Evolutionary conservation across 2,329 filamentous ascomycete genomes (phyloP).

Genomic region (Penicillium sp.): DNA sequence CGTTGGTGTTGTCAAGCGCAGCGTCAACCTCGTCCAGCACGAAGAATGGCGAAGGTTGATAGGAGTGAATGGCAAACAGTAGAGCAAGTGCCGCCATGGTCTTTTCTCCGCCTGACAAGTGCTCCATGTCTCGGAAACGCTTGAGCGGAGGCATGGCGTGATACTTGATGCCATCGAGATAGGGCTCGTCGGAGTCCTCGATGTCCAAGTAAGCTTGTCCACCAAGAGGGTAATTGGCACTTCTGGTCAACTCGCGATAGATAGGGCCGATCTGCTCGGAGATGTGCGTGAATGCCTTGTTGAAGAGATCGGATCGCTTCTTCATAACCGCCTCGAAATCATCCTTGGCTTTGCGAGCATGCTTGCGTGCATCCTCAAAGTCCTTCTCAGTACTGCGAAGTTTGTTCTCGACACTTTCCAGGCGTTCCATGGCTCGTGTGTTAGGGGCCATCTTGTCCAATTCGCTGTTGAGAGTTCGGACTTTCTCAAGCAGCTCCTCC

Average conservation of each 20-base stretch:
- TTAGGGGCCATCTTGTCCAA: slow-evolving; percentile 96
- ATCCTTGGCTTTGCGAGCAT: slow-evolving; percentile 74
- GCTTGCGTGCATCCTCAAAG: slow-evolving; percentile 78
- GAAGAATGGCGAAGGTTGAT: slow-evolving; percentile 95
- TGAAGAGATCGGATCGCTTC: slow-evolving; percentile 86
- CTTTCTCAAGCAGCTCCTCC: slow-evolving; percentile 73
- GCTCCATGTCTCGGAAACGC: slow-evolving; percentile 98
- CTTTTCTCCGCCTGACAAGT: slow-evolving; percentile 95
- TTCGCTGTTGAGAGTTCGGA: slow-evolving; percentile 71
- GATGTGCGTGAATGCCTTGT: slow-evolving; percentile 92
- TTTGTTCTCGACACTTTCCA: slow-evolving; percentile 81
- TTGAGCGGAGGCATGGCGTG: slow-evolving; percentile 98
- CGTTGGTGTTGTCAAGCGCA: slow-evolving; percentile 96
- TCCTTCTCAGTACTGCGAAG: slow-evolving; percentile 84
- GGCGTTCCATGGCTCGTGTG: slow-evolving; percentile 89
- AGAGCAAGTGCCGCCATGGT: slow-evolving; percentile 98
- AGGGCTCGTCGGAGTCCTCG: slow-evolving; percentile 94
- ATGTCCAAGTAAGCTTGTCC: slow-evolving; percentile 84
- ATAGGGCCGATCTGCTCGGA: slow-evolving; percentile 91
- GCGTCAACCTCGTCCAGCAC: slow-evolving; percentile 98
- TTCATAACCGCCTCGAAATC: slow-evolving; percentile 80
- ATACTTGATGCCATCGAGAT: slow-evolving; percentile 94
- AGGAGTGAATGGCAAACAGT: slow-evolving; percentile 94
- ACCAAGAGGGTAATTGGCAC: slow-evolving; percentile 87
- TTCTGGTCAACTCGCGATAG: slow-evolving; percentile 93